Evolutionary conservation across 129 eudicot genomes (phyloP).

Genomic region (Centrapalus pauciflorus): DNA sequence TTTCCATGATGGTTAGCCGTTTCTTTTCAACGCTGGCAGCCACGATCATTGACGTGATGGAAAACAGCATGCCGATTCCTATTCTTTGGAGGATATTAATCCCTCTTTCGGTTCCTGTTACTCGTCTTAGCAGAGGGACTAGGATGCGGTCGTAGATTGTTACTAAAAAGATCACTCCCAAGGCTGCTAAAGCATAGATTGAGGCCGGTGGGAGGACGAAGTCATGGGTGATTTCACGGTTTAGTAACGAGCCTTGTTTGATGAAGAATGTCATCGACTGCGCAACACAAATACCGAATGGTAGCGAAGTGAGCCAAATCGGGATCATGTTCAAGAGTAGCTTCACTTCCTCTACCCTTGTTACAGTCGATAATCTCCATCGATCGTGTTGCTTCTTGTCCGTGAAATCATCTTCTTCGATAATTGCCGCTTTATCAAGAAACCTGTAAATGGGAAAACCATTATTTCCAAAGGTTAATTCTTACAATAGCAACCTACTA

Average conservation of each 20-base stretch:
- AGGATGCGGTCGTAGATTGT: constrained; percentile 54
- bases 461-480: too few species aligned
- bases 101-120: constrained; percentile 70
- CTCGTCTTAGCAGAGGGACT: constrained; percentile 45
- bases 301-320: constrained; percentile 63
- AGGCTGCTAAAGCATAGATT: constrained; percentile 47
- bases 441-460: constrained; percentile 28
- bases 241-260: constrained; percentile 55
- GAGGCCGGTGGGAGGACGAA: constrained; percentile 80
- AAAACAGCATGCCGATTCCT: constrained; percentile 67
- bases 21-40: constrained; percentile 63
- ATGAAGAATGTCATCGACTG: constrained; percentile 78
- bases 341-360: constrained; percentile 75
- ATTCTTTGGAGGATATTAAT: constrained; percentile 65
- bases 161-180: constrained; percentile 51
- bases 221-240: constrained; percentile 36
- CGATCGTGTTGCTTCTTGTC: constrained; percentile 29
- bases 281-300: constrained; percentile 64
- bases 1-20: constrained; percentile 26
- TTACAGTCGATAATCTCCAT: constrained; percentile 77
- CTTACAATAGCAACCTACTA: too few species aligned
- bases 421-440: constrained; percentile 68
- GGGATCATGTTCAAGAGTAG: constrained; percentile 67
- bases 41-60: constrained; percentile 44
- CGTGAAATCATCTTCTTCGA: constrained; percentile 29